phyloP scores from a whole-genome alignment of 1,139 yeast genomes.

The Protomyces inouyei region DNA sequence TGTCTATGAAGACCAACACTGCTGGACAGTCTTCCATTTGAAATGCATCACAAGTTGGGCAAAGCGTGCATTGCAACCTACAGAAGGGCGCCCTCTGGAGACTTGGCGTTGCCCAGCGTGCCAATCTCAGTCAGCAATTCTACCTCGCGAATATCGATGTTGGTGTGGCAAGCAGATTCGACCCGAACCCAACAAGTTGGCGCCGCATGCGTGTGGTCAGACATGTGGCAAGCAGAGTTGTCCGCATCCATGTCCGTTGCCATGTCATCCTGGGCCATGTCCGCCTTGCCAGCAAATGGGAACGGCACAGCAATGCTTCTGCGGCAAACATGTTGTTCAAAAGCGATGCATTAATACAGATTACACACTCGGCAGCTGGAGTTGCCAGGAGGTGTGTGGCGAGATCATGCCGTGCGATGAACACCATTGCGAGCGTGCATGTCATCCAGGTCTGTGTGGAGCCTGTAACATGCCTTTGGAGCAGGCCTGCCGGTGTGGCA shows the following conservation, averaged over 20 bases:
- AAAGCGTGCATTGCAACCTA: constrained; percentile 26
- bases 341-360: constrained; percentile 71
- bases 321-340: constrained; percentile 66
- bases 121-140: constrained; percentile 47
- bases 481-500: constrained; percentile 73
- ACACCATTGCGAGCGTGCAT: constrained; percentile 55
- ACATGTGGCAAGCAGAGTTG: constrained; percentile 59
- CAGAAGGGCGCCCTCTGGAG: constrained; percentile 35
- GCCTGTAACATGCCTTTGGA: constrained; percentile 50
- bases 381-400: constrained; percentile 59
- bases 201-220: constrained; percentile 87
- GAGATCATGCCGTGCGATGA: constrained; percentile 63
- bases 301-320: constrained; percentile 61
- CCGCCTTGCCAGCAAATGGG: constrained; percentile 75
- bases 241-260: constrained; percentile 67
- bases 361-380: constrained; percentile 56
- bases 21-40: constrained; percentile 34
- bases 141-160: constrained; percentile 66
- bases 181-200: constrained; percentile 55
- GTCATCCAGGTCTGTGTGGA: constrained; percentile 81
- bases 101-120: constrained; percentile 91
- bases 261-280: constrained; percentile 90
- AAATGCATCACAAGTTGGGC: constrained; percentile 35
- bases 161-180: constrained; percentile 83
- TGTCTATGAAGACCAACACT: constrained; percentile 33